Evolutionary conservation across 305 asterid genomes (phyloP), one percentile per base, ranked within the genome.

Genomic region (Fraxinus greggii): DNA sequence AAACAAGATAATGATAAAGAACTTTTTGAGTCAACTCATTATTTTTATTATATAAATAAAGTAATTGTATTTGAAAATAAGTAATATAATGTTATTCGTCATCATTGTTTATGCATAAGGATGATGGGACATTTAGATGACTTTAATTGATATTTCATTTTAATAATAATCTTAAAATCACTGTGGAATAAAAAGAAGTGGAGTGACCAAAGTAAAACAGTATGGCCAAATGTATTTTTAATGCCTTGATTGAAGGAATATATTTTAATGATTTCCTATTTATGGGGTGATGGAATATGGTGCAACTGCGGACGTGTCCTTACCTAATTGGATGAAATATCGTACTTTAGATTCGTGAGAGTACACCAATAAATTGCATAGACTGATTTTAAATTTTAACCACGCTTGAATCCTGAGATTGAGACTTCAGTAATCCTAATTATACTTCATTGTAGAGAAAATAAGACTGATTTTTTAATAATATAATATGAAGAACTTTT

Each of bases 251-350:
- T 76, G 86, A 69, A 72, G 81, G 77, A 73, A 78, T 78, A 77
- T 69, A 1, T 56, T 77, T 42, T 35, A 0, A 24, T 63, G 83
- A 33, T 87, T 40, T 2, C 65, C 29, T 83, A 83, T 33, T 3
- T 67, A 56, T 0, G 61, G 28, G 9, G n/a, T 4, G 10, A 31
- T 7, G 8, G 5, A 2, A 35, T 17, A 12, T 32, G 23, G 29
- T 86, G 86, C 73, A 83, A 73, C 79, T 59, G 79, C 17, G n/a
- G 54, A 81, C 91, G 87, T 88, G 89, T 79, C 83, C 12, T 0
- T 0, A n/a, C 10, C 0, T 0, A 4, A 88, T 84, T 84, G 87
- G 91, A 5, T 0, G 8, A 19, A 1, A 1, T 2, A 6, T 10
- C 29, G 70, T 15, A 24, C 76, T 24, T 35, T 77, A 35, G 6